Evolutionary conservation across 2,329 filamentous ascomycete genomes (phyloP), one percentile per base, ranked within the genome.

Genomic region (Domatiomyces catenatus): DNA sequence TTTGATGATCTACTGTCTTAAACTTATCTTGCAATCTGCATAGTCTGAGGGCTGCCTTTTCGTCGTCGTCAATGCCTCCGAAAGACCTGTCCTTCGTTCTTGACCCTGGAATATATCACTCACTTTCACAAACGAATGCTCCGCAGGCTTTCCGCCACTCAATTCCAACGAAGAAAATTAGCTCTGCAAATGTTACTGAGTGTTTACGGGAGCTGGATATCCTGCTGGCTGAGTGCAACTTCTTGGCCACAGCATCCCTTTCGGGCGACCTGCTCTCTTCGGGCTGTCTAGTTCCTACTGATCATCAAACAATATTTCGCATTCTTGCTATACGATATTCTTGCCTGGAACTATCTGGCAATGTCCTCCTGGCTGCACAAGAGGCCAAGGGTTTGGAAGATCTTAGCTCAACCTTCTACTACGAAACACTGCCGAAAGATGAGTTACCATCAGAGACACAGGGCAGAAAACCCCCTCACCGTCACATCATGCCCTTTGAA

Each of bases 21-120:
- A n/a, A n/a, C n/a, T n/a, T n/a, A 20, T 45, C 24, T n/a, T 15
- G 19, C 43, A 10, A 45, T 26, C 43, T 12, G n/a, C 18, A 45
- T 20, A 5, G 15, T n/a, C n/a, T 10, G 19, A 45, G 43, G 5
- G 24, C n/a, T 12, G n/a, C 19, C 8, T 5, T n/a, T 18, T 20
- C 8, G 17, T n/a, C 18, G n/a, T 19, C 17, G n/a, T 10, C 43
- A 2, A 8, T 39, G 12, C 64, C 71, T n/a, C 66, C 71, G 36
- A 84, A 85, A 60, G 83, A 94, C 69, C 84, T 94, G 58, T 79
- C 81, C 17, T 90, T 84, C 64, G 79, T 95, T 45, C 76, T 92
- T 8, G 79, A 82, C 18, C 81, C 86, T 2, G 79, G 86, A 56
- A 83, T 89, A 50, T 95, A 90, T 70, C 89, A 94, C 63, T 80